phyloP scores from a whole-genome alignment of 2,329 filamentous ascomycete genomes.

The Ceratocystiopsis brevicomis region DNA sequence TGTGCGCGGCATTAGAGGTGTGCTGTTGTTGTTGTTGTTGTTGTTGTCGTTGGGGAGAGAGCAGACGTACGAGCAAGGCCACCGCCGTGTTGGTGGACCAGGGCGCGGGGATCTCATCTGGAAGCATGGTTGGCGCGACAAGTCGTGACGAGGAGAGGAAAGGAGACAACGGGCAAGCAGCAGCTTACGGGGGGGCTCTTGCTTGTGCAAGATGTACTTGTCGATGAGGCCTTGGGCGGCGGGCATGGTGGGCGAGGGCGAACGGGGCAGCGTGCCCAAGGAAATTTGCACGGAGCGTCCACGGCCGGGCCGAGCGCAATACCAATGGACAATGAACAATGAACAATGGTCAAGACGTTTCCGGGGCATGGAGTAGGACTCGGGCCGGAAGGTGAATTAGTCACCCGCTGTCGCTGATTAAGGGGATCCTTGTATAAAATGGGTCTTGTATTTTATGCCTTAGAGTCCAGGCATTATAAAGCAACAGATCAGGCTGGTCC shows the following conservation, averaged over 20 bases:
- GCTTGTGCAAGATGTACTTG: slow-evolving; percentile 9
- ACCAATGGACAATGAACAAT: too few species aligned
- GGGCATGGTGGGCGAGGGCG: slow-evolving; percentile 7
- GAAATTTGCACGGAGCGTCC: too few species aligned
- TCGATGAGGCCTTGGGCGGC: slow-evolving; percentile 10
- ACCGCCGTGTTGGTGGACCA: slow-evolving; percentile 21
- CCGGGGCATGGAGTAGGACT: too few species aligned
- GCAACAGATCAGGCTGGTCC: too few species aligned
- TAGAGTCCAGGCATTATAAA: too few species aligned
- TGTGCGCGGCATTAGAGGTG: slow-evolving; percentile 13
- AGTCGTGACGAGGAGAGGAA: not conserved
- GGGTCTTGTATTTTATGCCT: too few species aligned
- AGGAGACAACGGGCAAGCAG: not conserved
- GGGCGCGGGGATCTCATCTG: slow-evolving; percentile 16
- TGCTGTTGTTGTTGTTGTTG: not conserved
- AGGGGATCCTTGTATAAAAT: too few species aligned
- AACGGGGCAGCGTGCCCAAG: too few species aligned
- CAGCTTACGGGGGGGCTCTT: slow-evolving; percentile 6
- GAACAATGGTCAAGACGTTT: too few species aligned
- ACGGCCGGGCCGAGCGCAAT: too few species aligned
- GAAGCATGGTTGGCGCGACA: not conserved
- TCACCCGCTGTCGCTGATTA: too few species aligned
- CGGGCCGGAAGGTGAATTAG: too few species aligned
- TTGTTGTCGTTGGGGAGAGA: not conserved
- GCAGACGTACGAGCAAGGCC: slow-evolving; percentile 17